Conservation (phyloP, 768 basidiomycete species). For the Kwoniella sp. region DNA sequence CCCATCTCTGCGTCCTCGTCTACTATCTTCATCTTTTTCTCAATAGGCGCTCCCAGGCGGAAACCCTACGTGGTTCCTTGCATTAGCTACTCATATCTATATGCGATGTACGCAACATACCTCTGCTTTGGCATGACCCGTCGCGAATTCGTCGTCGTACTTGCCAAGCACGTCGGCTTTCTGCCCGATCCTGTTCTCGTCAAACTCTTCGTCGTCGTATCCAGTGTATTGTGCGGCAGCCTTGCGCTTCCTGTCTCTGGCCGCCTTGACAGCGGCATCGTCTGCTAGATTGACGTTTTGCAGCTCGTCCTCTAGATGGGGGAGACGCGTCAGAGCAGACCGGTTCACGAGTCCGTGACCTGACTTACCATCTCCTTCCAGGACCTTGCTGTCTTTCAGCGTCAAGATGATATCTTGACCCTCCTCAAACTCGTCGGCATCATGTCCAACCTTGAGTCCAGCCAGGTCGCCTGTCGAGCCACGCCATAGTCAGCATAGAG, state of each 20-base stretch:
- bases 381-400: slow-evolving; percentile 88
- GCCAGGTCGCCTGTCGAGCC: slow-evolving; percentile 71
- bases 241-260: slow-evolving; percentile 71
- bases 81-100: too few species aligned
- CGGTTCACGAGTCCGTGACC: not conserved
- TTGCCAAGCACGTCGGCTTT: slow-evolving; percentile 80
- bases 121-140: slow-evolving; percentile 54
- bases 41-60: slow-evolving; percentile 62
- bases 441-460: slow-evolving; percentile 94
- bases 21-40: slow-evolving; percentile 52
- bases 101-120: slow-evolving; percentile 3
- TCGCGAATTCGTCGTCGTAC: slow-evolving; percentile 86
- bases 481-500: not conserved
- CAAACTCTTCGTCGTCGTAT: slow-evolving; percentile 94
- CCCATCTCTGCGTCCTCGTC: slow-evolving; percentile 60
- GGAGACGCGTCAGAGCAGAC: not conserved
- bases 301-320: slow-evolving; percentile 80
- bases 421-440: slow-evolving; percentile 84
- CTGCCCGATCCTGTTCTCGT: slow-evolving; percentile 58
- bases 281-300: slow-evolving; percentile 95
- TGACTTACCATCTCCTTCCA: slow-evolving; percentile 86
- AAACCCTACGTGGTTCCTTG: slow-evolving; percentile 62
- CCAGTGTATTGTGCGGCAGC: slow-evolving; percentile 86
- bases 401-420: slow-evolving; percentile 95
- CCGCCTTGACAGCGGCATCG: slow-evolving; percentile 56